phyloP scores from a whole-genome alignment of 2,329 filamentous ascomycete genomes.

The Epicoccum nigrum region DNA sequence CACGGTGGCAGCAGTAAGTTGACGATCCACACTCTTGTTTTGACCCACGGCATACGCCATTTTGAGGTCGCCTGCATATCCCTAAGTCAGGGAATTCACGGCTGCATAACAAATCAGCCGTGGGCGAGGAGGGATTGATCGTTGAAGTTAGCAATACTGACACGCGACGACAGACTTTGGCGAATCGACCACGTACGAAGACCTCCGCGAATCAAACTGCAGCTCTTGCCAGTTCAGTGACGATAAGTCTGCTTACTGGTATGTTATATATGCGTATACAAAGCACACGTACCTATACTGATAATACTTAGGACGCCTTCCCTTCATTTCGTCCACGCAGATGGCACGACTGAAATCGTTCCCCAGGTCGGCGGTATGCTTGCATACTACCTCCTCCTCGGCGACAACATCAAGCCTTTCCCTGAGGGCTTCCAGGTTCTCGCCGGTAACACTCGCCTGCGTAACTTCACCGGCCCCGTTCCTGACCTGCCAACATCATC shows the following conservation, averaged over 20 bases:
- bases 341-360: constrained; percentile 70
- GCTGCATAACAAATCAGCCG: background rate
- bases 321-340: constrained; percentile 70
- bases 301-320: constrained; percentile 58
- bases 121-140: background rate
- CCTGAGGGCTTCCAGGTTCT: constrained; percentile 75
- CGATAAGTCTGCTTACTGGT: constrained; percentile 52
- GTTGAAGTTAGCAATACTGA: constrained; percentile 25
- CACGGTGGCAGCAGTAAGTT: constrained; percentile 57
- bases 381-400: constrained; percentile 80
- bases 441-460: constrained; percentile 66
- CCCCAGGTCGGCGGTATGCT: constrained; percentile 59
- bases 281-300: background rate
- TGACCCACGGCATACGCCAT: constrained; percentile 12
- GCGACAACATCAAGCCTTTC: constrained; percentile 73
- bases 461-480: constrained; percentile 62
- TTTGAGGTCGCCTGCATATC: background rate
- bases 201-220: constrained; percentile 68
- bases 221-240: constrained; percentile 65
- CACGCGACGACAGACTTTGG: constrained; percentile 56
- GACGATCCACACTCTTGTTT: constrained; percentile 10
- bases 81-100: constrained; percentile 1
- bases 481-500: constrained; percentile 71
- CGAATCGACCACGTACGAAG: constrained; percentile 65
- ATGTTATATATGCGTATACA: background rate